phyloP scores from a whole-genome alignment of 192 early-diverging fungal genomes.

The Coemansia sp. region DNA sequence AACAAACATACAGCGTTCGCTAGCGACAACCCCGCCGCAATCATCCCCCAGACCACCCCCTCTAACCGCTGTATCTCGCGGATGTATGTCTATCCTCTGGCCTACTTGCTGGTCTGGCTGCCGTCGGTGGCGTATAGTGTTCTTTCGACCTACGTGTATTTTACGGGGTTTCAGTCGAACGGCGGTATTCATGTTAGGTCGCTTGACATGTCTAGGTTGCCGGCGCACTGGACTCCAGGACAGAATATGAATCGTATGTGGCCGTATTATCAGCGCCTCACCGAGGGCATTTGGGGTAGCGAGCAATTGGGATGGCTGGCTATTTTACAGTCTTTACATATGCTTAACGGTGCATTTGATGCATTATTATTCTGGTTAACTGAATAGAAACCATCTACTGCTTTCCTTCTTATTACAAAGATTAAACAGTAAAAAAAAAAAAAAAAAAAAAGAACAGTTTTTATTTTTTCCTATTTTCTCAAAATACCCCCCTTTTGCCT shows the following conservation, averaged over 20 bases:
- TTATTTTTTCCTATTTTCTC: not conserved
- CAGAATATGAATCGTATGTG: constrained; percentile 36
- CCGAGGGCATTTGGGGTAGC: constrained; percentile 5
- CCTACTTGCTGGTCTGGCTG: constrained; percentile 29
- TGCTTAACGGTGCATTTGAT: constrained; percentile 34
- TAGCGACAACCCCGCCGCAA: no score
- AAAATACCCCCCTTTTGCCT: no score
- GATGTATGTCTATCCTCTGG: constrained; percentile 47
- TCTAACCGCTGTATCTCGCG: constrained; percentile 19
- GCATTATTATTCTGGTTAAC: constrained; percentile 46
- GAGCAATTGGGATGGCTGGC: constrained; percentile 34
- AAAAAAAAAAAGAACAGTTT: not conserved
- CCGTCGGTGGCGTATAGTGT: constrained; percentile 34
- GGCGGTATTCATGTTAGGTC: not conserved
- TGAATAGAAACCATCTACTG: not conserved
- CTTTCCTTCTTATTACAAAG: not conserved
- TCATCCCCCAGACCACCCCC: no score
- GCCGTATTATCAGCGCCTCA: constrained; percentile 26
- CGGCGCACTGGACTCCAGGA: constrained; percentile 31
- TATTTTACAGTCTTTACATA: constrained; percentile 33
- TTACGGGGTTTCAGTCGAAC: constrained; percentile 14
- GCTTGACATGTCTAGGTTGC: constrained; percentile 18
- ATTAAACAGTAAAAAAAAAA: not conserved
- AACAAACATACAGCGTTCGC: not conserved
- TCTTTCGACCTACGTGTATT: constrained; percentile 36